These are phyloP conservation scores for Debaryomyces fabryi DNA, from an alignment of 1,139 yeast species.

Conservation along the genomic window DNA sequence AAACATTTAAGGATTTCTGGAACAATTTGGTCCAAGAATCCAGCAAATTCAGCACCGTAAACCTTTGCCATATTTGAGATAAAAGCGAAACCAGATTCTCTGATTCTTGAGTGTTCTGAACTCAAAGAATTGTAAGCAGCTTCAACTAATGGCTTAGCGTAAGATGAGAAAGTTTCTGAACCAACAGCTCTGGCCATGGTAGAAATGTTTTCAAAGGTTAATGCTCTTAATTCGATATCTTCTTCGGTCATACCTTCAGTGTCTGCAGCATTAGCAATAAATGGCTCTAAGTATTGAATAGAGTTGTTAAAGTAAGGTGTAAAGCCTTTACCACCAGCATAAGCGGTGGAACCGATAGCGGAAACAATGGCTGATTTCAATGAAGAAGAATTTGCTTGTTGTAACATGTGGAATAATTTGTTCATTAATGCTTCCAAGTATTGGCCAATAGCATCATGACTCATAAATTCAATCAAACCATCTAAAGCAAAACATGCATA, in stretches of 20 bases:
- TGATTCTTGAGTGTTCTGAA: conserved; percentile 79
- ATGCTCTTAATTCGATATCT: conserved; percentile 84
- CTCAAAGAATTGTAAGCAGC: conserved; percentile 83
- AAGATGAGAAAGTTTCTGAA: conserved; percentile 79
- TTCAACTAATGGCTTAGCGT: conserved; percentile 85
- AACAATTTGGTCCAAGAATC: conserved; percentile 78
- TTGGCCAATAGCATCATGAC: conserved; percentile 78
- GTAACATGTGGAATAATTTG: conserved; percentile 82
- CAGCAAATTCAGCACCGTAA: conserved; percentile 86
- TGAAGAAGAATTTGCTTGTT: conserved; percentile 62
- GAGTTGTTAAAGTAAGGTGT: conserved; percentile 84
- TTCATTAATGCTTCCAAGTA: conserved; percentile 90
- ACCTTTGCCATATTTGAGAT: conserved; percentile 94
- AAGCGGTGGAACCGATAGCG: conserved; percentile 96
- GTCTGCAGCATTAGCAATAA: conserved; percentile 61
- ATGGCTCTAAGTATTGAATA: conserved; percentile 79
- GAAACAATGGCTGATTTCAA: conserved; percentile 89
- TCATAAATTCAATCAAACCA: conserved; percentile 88
- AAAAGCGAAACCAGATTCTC: conserved; percentile 96
- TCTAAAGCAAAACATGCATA: conserved; percentile 91
- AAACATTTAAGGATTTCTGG: conserved; percentile 85
- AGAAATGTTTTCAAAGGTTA: conserved; percentile 90
- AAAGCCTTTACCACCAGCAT: conserved; percentile 88
- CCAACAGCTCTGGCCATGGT: conserved; percentile 98
- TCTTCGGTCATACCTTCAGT: conserved; percentile 76